These are phyloP conservation scores for Coniochaeta sp. DNA, from an alignment of 2,329 filamentous ascomycete species.

Conservation along the genomic window DNA sequence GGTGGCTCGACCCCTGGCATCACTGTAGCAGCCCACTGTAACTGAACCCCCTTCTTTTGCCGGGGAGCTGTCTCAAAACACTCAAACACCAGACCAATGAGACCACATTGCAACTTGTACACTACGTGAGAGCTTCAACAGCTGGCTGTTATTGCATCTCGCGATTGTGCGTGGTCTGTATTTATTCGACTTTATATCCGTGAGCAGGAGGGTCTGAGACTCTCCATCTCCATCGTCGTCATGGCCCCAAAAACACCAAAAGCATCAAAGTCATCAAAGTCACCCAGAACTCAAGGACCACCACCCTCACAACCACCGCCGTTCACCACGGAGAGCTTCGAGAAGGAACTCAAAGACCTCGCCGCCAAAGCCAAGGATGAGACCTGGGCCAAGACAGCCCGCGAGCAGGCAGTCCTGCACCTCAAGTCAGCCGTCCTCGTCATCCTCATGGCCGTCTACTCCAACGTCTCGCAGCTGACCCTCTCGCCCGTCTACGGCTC, in stretches of 20 bases:
- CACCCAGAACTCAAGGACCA: not conserved
- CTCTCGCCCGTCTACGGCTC: constrained; percentile 85
- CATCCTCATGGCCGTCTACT: constrained; percentile 53
- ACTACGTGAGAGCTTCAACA: constrained; percentile 4
- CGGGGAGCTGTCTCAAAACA: constrained; percentile 7
- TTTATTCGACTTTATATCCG: not conserved
- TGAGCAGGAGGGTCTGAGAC: not conserved
- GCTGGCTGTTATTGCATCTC: constrained; percentile 1
- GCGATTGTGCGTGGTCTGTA: not conserved
- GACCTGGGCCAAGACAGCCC: constrained; percentile 22
- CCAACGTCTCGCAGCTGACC: constrained; percentile 65
- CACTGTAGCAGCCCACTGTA: too few species aligned
- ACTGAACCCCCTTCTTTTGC: not conserved
- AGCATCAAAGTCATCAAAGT: constrained; percentile 3
- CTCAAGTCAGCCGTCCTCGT: constrained; percentile 37
- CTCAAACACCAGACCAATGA: constrained; percentile 13
- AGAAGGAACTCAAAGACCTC: constrained; percentile 44
- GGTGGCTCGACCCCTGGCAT: not conserved
- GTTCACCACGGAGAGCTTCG: constrained; percentile 44
- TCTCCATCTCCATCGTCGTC: constrained; percentile 2
- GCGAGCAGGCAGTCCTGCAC: constrained; percentile 32
- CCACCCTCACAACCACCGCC: not conserved
- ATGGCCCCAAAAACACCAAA: constrained; percentile 20
- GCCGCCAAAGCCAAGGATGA: constrained; percentile 34
- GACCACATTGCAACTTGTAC: constrained; percentile 8